Evolutionary conservation across 1,139 yeast species (phyloP).

Genomic region (Kodamaea sp.): DNA sequence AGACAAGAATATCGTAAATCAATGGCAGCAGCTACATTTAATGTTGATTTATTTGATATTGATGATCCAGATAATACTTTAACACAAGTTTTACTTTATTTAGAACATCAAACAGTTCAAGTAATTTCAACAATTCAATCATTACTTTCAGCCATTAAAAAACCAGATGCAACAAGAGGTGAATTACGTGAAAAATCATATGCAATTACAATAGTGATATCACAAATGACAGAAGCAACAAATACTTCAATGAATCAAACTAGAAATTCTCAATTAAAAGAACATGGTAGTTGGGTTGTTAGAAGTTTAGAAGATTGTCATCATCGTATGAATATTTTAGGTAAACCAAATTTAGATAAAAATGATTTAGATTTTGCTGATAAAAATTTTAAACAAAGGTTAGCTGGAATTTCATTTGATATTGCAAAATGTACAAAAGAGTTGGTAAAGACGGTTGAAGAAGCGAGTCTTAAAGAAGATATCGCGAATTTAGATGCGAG

Average conservation of each 20-base stretch:
- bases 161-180: slow-evolving; percentile 73
- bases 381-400: slow-evolving; percentile 83
- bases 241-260: slow-evolving; percentile 86
- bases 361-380: slow-evolving; percentile 72
- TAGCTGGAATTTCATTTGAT: slow-evolving; percentile 94
- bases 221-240: slow-evolving; percentile 89
- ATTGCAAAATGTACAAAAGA: slow-evolving; percentile 96
- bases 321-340: slow-evolving; percentile 67
- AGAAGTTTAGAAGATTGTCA: slow-evolving; percentile 82
- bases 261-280: slow-evolving; percentile 75
- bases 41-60: slow-evolving; percentile 71
- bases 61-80: slow-evolving; percentile 86
- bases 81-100: slow-evolving; percentile 74
- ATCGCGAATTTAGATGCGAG: slow-evolving; percentile 53
- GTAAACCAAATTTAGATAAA: slow-evolving; percentile 46
- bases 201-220: slow-evolving; percentile 72
- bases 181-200: slow-evolving; percentile 67
- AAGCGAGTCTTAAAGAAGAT: slow-evolving; percentile 82
- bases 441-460: slow-evolving; percentile 91
- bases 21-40: slow-evolving; percentile 56
- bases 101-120: slow-evolving; percentile 91
- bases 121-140: slow-evolving; percentile 89
- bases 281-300: slow-evolving; percentile 89
- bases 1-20: slow-evolving; percentile 49
- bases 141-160: slow-evolving; percentile 69